Percentiles rank a stretch among this genome's conserved stretches.
Evolutionary conservation across 805 yeast species (phyloP).

Genomic region (Wickerhamomyces subpelliculosus): DNA sequence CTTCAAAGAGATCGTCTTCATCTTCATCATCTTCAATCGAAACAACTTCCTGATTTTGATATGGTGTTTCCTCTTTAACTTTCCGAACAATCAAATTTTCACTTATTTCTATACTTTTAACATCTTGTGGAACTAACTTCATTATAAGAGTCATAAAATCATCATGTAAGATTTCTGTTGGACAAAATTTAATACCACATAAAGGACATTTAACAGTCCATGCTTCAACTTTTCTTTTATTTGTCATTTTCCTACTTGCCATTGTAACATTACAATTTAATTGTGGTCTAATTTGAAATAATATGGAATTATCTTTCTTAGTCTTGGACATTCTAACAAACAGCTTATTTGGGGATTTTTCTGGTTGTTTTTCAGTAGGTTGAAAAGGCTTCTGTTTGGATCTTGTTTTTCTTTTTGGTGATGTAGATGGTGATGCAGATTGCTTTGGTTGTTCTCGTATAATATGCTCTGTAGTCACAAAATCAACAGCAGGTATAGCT

Average conservation of each 20-base stretch:
- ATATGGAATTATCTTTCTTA: too few species aligned
- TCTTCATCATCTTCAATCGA: neutral
- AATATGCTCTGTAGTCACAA: too few species aligned
- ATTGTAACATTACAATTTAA: neutral
- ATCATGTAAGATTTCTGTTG: conserved; percentile 13
- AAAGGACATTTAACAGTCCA: conserved; percentile 10
- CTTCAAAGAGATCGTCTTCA: neutral
- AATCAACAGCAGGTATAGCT: neutral
- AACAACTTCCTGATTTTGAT: conserved; percentile 2
- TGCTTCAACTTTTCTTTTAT: neutral
- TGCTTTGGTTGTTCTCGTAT: too few species aligned
- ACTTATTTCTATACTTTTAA: conserved; percentile 9
- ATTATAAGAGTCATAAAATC: conserved; percentile 13
- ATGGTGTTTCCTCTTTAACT: conserved; percentile 1
- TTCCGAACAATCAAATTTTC: conserved; percentile 7
- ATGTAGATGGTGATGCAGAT: too few species aligned
- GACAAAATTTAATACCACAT: conserved; percentile 8
- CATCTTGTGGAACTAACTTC: conserved; percentile 1
- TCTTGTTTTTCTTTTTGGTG: too few species aligned
- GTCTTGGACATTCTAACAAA: too few species aligned
- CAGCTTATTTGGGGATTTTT: too few species aligned
- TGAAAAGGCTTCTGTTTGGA: too few species aligned
- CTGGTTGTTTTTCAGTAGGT: too few species aligned
- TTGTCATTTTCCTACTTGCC: neutral
- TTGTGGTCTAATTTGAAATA: too few species aligned